Percentiles rank a stretch among this genome's conserved stretches.
Conservation (phyloP, 306 rosid genomes). For the Trifolium dubium region DNA sequence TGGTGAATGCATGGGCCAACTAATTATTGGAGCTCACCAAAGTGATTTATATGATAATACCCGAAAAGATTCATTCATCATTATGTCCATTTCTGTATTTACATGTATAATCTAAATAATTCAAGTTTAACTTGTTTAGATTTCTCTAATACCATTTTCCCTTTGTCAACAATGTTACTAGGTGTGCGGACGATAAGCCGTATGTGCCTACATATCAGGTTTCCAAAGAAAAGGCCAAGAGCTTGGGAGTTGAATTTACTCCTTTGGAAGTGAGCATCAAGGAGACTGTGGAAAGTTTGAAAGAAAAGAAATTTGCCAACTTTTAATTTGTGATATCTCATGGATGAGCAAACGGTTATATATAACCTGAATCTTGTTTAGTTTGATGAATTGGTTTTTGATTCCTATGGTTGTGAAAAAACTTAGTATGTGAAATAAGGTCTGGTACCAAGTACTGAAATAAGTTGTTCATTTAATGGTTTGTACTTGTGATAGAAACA, state of each 20-base stretch:
- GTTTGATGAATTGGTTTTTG: constrained; percentile 14
- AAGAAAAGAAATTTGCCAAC: constrained; percentile 58
- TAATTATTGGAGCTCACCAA: neutral
- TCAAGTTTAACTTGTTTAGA: neutral
- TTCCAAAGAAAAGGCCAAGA: constrained; percentile 70
- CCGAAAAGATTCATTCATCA: neutral
- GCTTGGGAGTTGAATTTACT: constrained; percentile 69
- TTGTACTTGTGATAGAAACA: neutral
- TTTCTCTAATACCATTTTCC: constrained; percentile 9
- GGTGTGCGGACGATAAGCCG: constrained; percentile 71
- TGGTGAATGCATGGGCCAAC: neutral
- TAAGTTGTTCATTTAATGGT: neutral
- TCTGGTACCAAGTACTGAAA: neutral
- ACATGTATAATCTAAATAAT: neutral
- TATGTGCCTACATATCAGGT: constrained; percentile 56
- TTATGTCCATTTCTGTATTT: neutral
- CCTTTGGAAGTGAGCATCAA: constrained; percentile 65
- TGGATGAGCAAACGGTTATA: too few species aligned
- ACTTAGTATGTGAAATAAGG: neutral
- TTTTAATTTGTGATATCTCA: constrained; percentile 42
- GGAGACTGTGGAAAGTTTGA: constrained; percentile 80
- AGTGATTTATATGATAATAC: neutral
- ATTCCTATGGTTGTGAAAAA: constrained; percentile 17
- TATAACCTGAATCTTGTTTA: constrained; percentile 4
- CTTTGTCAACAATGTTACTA: constrained; percentile 38